phyloP scores from a whole-genome alignment of 148 eudicot genomes.

The Amaranthus cruentus region DNA sequence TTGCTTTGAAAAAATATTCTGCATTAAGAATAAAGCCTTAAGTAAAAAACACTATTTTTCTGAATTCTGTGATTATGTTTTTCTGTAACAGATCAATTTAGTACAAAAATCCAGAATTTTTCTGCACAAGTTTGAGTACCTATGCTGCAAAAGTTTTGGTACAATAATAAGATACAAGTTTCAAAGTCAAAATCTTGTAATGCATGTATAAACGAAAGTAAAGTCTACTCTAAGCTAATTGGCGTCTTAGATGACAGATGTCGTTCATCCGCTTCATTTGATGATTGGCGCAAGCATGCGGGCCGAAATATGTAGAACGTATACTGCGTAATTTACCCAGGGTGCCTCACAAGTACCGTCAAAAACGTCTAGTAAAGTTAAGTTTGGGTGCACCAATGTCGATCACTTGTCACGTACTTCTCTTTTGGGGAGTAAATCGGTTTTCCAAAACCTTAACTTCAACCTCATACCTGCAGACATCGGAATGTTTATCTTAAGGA shows the following conservation, averaged over 20 bases:
- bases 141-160: not conserved
- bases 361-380: not conserved
- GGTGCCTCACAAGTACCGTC: not conserved
- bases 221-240: not conserved
- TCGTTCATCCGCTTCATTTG: not conserved
- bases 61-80: too few species aligned
- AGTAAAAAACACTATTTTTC: too few species aligned
- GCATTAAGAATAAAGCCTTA: too few species aligned
- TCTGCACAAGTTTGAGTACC: not conserved
- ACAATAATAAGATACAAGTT: constrained; percentile 4
- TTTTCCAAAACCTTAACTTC: constrained; percentile 60
- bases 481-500: too few species aligned
- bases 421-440: constrained; percentile 72
- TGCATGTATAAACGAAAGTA: not conserved
- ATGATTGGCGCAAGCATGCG: not conserved
- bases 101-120: not conserved
- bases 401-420: constrained; percentile 62
- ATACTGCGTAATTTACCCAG: not conserved
- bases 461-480: constrained; percentile 50
- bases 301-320: not conserved
- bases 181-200: not conserved
- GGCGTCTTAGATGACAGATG: not conserved
- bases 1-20: too few species aligned
- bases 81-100: not conserved
- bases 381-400: not conserved